Conservation (phyloP, 2,329 filamentous ascomycete genomes). For the Fusarium austroafricanum region DNA sequence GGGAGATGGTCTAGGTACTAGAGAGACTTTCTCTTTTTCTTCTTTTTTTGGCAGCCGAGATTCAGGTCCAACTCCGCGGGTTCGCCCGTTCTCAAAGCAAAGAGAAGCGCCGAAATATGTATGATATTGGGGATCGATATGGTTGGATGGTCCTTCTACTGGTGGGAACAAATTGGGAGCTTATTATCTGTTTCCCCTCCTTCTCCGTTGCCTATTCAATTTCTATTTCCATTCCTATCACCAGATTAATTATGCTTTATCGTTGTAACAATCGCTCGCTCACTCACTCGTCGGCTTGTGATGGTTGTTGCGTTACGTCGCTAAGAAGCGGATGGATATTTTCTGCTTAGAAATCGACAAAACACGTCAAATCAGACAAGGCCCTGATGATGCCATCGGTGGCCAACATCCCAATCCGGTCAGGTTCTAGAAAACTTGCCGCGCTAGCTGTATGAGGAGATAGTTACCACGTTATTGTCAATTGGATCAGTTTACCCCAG, state of each 20-base stretch:
- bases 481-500: too few relatives aligned
- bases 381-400: constrained; percentile 44
- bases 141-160: not conserved
- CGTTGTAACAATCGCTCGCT: not conserved
- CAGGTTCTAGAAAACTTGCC: constrained; percentile 16
- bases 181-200: not conserved
- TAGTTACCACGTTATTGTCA: constrained; percentile 4
- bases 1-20: not conserved
- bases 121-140: not conserved
- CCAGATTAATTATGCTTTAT: not conserved
- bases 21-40: not conserved
- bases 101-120: constrained; percentile 25
- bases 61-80: constrained; percentile 28
- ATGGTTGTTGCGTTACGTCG: constrained; percentile 25
- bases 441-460: constrained; percentile 37
- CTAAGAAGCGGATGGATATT: constrained; percentile 18
- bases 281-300: constrained; percentile 11
- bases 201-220: not conserved
- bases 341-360: constrained; percentile 46
- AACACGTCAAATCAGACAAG: constrained; percentile 36
- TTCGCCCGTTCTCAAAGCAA: constrained; percentile 15
- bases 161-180: constrained; percentile 14
- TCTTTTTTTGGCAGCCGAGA: too few relatives aligned
- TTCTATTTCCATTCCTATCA: not conserved
- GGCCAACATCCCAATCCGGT: constrained; percentile 34